Conservation (phyloP, 2,329 filamentous ascomycete species). For the Sarocladium kiliense region DNA sequence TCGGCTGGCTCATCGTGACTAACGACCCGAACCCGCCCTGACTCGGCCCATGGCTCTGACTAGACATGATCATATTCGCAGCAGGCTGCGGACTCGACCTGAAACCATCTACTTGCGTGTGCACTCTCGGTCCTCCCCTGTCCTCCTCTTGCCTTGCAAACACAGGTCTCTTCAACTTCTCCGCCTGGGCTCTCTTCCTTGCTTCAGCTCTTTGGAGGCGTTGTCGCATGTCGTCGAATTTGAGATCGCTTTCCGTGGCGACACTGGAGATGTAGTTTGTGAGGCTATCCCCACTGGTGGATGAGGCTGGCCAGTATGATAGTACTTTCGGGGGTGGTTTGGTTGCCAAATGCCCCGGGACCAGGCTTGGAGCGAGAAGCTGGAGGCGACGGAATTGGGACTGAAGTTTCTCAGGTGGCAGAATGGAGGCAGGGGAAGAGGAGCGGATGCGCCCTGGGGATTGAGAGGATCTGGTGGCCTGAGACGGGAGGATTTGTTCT, state of each 20-base stretch:
- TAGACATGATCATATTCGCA: slow-evolving; percentile 28
- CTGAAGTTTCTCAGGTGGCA: slow-evolving; percentile 24
- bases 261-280: slow-evolving; percentile 34
- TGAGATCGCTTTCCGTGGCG: slow-evolving; percentile 27
- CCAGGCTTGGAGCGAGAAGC: slow-evolving; percentile 26
- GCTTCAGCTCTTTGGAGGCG: slow-evolving; percentile 27
- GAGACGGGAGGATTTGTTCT: not conserved
- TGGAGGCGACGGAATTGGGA: slow-evolving; percentile 20
- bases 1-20: slow-evolving; percentile 40
- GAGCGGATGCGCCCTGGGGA: slow-evolving; percentile 10
- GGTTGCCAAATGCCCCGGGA: slow-evolving; percentile 18
- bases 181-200: slow-evolving; percentile 26
- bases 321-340: slow-evolving; percentile 26
- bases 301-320: slow-evolving; percentile 33
- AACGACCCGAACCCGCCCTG: slow-evolving; percentile 17
- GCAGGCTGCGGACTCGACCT: slow-evolving; percentile 12
- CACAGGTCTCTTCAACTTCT: slow-evolving; percentile 27
- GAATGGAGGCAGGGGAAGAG: slow-evolving; percentile 14
- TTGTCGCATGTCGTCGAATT: slow-evolving; percentile 28
- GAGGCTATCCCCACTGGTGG: slow-evolving; percentile 24
- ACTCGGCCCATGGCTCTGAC: slow-evolving; percentile 32
- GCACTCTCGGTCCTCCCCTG: slow-evolving; percentile 1
- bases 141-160: slow-evolving; percentile 20
- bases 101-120: slow-evolving; percentile 10
- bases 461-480: slow-evolving; percentile 8